Conservation (phyloP, 2,329 filamentous ascomycete species). For the Talaromyces marneffei region DNA sequence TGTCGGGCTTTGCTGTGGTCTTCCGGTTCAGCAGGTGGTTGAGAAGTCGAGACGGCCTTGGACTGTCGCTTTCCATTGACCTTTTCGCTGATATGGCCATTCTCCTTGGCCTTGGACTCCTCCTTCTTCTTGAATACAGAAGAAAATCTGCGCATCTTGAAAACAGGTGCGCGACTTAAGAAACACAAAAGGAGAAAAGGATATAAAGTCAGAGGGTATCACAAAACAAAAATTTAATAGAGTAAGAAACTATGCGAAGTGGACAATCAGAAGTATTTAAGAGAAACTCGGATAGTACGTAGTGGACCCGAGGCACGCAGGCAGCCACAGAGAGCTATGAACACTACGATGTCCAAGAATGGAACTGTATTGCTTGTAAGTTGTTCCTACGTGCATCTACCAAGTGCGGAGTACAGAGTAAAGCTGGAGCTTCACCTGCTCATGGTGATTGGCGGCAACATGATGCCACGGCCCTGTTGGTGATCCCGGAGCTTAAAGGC, state of each 20-base stretch:
- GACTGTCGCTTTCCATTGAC: slow-evolving; percentile 28
- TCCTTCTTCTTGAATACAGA: slow-evolving; percentile 37
- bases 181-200: slow-evolving; percentile 2
- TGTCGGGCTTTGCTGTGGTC: slow-evolving; percentile 32
- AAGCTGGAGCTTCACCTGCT: slow-evolving; percentile 2
- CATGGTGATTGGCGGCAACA: slow-evolving; percentile 1
- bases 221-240: neutral
- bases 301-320: slow-evolving; percentile 2
- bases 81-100: slow-evolving; percentile 14
- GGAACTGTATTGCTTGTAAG: neutral
- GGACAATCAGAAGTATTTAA: slow-evolving; percentile 17
- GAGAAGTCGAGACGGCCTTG: slow-evolving; percentile 23
- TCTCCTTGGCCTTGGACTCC: slow-evolving; percentile 30
- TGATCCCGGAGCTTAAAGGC: neutral
- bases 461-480: slow-evolving; percentile 4
- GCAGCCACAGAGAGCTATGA: slow-evolving; percentile 5
- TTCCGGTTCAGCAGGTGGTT: slow-evolving; percentile 18
- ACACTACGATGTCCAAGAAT: neutral
- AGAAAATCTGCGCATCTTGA: slow-evolving; percentile 33
- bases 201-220: slow-evolving; percentile 8
- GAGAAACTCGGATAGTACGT: slow-evolving; percentile 11
- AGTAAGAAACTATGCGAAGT: neutral
- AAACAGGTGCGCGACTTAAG: neutral
- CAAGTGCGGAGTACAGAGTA: neutral
- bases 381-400: neutral